These are phyloP conservation scores for Schizopora paradoxa DNA, from an alignment of 1,284 basidiomycete genomes.

Conservation along the genomic window DNA sequence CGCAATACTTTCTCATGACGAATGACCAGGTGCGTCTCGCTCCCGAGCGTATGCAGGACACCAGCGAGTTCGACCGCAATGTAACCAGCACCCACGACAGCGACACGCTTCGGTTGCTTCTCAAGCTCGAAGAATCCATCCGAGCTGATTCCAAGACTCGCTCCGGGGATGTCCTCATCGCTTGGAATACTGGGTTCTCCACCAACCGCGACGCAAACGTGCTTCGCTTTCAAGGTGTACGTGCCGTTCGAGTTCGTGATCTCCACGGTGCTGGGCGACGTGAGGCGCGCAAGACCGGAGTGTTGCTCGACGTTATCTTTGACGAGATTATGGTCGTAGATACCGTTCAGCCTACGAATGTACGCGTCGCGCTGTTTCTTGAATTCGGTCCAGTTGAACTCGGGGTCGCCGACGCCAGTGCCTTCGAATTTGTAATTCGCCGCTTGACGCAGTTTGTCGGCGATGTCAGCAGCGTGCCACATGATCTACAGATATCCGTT, in stretches of 20 bases:
- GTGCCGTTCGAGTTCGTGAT: slow-evolving; percentile 62
- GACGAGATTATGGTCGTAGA: slow-evolving; percentile 86
- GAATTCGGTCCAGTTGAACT: slow-evolving; percentile 88
- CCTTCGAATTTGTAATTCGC: slow-evolving; percentile 73
- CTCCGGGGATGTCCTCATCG: slow-evolving; percentile 83
- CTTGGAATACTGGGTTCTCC: slow-evolving; percentile 80
- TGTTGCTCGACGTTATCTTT: slow-evolving; percentile 91
- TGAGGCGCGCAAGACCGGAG: slow-evolving; percentile 72
- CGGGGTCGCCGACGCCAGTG: slow-evolving; percentile 42
- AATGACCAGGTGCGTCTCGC: slow-evolving; percentile 90
- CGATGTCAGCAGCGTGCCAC: slow-evolving; percentile 97
- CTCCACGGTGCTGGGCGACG: slow-evolving; percentile 60
- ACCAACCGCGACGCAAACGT: slow-evolving; percentile 83
- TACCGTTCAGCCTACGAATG: slow-evolving; percentile 85
- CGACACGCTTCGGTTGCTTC: slow-evolving; percentile 89
- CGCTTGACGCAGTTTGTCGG: slow-evolving; percentile 76
- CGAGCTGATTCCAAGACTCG: slow-evolving; percentile 84
- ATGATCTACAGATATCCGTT: slow-evolving; percentile 64
- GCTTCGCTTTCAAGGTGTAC: slow-evolving; percentile 69
- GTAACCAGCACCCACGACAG: slow-evolving; percentile 94
- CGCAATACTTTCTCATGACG: slow-evolving; percentile 87
- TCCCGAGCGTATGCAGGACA: slow-evolving; percentile 80
- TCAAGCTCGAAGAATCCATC: slow-evolving; percentile 96
- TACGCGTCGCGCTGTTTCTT: slow-evolving; percentile 96
- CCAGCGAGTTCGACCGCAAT: slow-evolving; percentile 95